phyloP scores from a whole-genome alignment of 1,139 yeast species.

The Lodderomyces pseudojiufengensis region DNA sequence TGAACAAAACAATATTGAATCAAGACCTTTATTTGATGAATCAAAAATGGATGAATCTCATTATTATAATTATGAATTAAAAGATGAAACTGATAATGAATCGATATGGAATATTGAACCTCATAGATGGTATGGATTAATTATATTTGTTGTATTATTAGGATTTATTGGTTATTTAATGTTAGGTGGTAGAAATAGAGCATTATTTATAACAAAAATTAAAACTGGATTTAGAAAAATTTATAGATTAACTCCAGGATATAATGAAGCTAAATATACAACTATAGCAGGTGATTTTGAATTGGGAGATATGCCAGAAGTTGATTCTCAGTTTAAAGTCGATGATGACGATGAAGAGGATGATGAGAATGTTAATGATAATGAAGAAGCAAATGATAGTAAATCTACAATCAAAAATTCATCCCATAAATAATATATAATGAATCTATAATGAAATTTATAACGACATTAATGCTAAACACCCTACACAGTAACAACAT shows the following conservation, averaged over 20 bases:
- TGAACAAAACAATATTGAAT: conserved; percentile 41
- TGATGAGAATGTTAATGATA: conserved; percentile 5
- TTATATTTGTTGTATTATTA: conserved; percentile 43
- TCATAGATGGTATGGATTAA: conserved; percentile 55
- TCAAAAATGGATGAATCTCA: conserved; percentile 21
- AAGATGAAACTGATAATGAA: conserved; percentile 23
- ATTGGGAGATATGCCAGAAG: conserved; percentile 6
- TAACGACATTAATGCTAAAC: no score
- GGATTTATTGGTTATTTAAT: conserved; percentile 44
- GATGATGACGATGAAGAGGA: conserved; percentile 17
- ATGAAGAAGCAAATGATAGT: neutral
- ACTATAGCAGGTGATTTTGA: conserved; percentile 10
- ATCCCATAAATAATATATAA: no score
- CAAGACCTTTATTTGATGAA: conserved; percentile 42
- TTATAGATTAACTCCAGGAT: conserved; percentile 9
- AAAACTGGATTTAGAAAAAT: conserved; percentile 9
- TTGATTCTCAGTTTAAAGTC: conserved; percentile 15
- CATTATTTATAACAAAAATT: conserved; percentile 12
- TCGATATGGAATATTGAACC: conserved; percentile 44
- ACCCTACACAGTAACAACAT: conserved; percentile 31
- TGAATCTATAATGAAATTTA: no score
- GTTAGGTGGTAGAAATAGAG: conserved; percentile 38
- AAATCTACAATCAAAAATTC: no score
- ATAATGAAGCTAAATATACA: conserved; percentile 10
- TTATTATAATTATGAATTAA: conserved; percentile 27